Percentiles rank a stretch among this genome's conserved stretches.
Conservation (phyloP, 345 rosid genomes). For the Lenwebbia sp. region DNA sequence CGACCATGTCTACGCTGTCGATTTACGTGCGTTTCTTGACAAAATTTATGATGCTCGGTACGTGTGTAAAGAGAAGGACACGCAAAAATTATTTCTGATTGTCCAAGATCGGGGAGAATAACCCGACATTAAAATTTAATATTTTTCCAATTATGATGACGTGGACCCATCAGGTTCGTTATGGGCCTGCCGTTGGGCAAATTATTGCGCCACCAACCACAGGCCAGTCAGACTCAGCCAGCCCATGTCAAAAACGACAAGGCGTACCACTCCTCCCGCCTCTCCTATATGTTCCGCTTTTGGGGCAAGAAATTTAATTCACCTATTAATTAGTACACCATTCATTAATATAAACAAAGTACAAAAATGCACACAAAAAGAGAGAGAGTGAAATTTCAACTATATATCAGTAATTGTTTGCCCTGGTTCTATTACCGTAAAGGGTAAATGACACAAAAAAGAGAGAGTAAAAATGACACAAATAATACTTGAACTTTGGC, state of each 20-base stretch:
- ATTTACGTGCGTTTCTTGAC: background rate
- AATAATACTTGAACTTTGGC: too few species aligned
- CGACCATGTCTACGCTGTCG: background rate
- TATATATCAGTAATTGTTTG: background rate
- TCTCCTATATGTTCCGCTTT: background rate
- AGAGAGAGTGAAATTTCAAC: background rate
- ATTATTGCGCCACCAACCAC: background rate
- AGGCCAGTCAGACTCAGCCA: background rate
- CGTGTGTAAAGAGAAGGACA: background rate
- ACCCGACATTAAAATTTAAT: background rate
- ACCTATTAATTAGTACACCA: background rate
- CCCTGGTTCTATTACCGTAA: background rate
- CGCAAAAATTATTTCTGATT: background rate
- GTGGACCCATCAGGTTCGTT: background rate
- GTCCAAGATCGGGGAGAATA: background rate
- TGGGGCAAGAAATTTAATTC: background rate
- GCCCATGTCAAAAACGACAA: background rate
- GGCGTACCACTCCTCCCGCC: background rate
- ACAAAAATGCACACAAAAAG: background rate
- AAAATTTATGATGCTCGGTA: background rate
- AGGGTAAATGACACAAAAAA: too few species aligned
- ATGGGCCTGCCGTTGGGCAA: background rate
- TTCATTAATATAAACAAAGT: background rate
- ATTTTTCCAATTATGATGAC: background rate
- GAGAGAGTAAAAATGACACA: too few species aligned